These are phyloP conservation scores for Jackrogersella minutella DNA, from an alignment of 495 filamentous ascomycete species.

Conservation along the genomic window DNA sequence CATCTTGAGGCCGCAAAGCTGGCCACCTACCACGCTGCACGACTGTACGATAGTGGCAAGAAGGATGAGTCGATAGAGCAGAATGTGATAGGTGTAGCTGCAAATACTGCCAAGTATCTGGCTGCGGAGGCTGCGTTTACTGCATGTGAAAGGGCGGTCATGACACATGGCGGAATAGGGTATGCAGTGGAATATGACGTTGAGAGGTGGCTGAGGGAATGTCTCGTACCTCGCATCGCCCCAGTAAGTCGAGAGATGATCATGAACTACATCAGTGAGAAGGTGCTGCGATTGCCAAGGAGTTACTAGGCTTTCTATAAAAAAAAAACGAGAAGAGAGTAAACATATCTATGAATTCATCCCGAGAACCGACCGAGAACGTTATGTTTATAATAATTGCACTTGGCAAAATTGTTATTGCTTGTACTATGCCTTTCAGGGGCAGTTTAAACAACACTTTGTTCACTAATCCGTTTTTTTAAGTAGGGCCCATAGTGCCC, in stretches of 20 bases:
- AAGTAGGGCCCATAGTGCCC: too few relatives aligned
- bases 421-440: too few relatives aligned
- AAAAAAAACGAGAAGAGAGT: too few relatives aligned
- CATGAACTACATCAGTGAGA: conserved; percentile 79
- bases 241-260: conserved; percentile 84
- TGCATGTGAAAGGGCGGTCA: conserved; percentile 73
- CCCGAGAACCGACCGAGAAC: too few relatives aligned
- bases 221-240: conserved; percentile 76
- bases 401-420: too few relatives aligned
- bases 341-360: too few relatives aligned
- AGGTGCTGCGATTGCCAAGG: too few relatives aligned
- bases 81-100: conserved; percentile 73
- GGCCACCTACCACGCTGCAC: conserved; percentile 78
- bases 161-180: conserved; percentile 78
- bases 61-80: conserved; percentile 64
- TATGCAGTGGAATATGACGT: conserved; percentile 83
- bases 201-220: conserved; percentile 77
- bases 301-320: too few relatives aligned
- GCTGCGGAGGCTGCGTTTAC: conserved; percentile 80
- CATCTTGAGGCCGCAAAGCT: conserved; percentile 80
- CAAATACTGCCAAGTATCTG: conserved; percentile 79
- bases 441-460: too few relatives aligned
- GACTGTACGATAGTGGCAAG: conserved; percentile 69
- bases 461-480: too few relatives aligned
- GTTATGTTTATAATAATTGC: too few relatives aligned